Percentiles rank a stretch among this genome's conserved stretches.
phyloP scores from a whole-genome alignment of 208 protist genomes.

The Leishmania mexicana region DNA sequence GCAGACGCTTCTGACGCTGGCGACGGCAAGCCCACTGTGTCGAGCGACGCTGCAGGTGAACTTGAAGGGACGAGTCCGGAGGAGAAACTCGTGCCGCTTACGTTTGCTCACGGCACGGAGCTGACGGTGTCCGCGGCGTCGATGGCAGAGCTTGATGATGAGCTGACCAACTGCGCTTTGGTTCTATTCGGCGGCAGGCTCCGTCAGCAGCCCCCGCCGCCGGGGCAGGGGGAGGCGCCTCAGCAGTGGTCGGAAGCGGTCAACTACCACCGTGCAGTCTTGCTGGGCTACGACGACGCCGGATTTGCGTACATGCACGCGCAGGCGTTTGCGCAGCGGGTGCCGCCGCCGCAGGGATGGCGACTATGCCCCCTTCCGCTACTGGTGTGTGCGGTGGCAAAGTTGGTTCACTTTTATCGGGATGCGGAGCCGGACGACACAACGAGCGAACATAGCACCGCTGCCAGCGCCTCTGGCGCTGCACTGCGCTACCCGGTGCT shows the following conservation, averaged over 20 bases:
- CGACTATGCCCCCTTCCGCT: constrained; percentile 26
- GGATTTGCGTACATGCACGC: constrained; percentile 37
- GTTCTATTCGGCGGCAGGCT: constrained; percentile 16
- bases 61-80: neutral
- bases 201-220: constrained; percentile 3
- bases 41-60: neutral
- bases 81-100: neutral
- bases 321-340: constrained; percentile 20
- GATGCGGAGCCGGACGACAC: neutral
- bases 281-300: constrained; percentile 50
- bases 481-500: neutral
- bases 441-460: neutral
- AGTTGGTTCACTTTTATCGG: constrained; percentile 1
- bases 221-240: neutral
- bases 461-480: neutral
- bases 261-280: constrained; percentile 28
- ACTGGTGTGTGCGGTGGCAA: constrained; percentile 9
- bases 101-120: constrained; percentile 18
- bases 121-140: neutral
- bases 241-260: constrained; percentile 16
- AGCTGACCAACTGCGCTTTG: constrained; percentile 15
- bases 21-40: neutral
- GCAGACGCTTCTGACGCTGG: neutral
- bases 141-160: neutral
- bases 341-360: constrained; percentile 16